Evolutionary conservation across 495 filamentous ascomycete genomes (phyloP), one percentile per base, ranked within the genome.

Genomic region (Cairneyella variabilis): DNA sequence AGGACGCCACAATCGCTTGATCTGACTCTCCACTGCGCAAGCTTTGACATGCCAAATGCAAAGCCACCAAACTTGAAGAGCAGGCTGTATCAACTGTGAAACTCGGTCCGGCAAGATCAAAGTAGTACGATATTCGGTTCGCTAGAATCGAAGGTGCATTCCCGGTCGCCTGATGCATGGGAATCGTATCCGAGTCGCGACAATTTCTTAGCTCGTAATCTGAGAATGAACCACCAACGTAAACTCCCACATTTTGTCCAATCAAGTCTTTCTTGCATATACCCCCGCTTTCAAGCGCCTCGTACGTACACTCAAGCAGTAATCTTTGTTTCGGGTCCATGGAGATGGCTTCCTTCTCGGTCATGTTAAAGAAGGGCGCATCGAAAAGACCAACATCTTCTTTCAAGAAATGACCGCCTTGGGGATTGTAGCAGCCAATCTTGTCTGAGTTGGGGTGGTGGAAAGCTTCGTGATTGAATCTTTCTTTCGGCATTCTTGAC

Each of bases 61-160:
- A 57, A 21, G 76, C 76, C 46, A 72, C 67, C 52, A 79, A 64
- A 48, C 85, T 89, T 6, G 88, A 92, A 2, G 90, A 95, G 65
- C 90, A 95, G 27, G 90, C 90, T 3, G 90, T 95, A 62, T 96
- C 90, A n/a, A 90, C 76, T 20, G 84, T 90, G 59, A 88, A 85
- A 54, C 87, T 75, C 2, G 75, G 71, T 3, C 81, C 78, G 36
- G 75, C 68, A 51, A 80, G 67, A 57, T 79, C 75, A 53, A 79
- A 80, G 57, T 74, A 79, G 46, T 80, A 73, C 1, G 79, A 74
- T 50, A 80, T 75, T 14, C 90, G 80, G 60, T 84, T 83, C 28
- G 79, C 75, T 34, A 81, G 77, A 51, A 84, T 73, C 3, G 74
- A 68, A 40, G 75, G 73, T 51, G 72, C 76, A 48, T 65, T 75